Conservation (phyloP, 2,329 filamentous ascomycete species). For the Venturia aucupariae region DNA sequence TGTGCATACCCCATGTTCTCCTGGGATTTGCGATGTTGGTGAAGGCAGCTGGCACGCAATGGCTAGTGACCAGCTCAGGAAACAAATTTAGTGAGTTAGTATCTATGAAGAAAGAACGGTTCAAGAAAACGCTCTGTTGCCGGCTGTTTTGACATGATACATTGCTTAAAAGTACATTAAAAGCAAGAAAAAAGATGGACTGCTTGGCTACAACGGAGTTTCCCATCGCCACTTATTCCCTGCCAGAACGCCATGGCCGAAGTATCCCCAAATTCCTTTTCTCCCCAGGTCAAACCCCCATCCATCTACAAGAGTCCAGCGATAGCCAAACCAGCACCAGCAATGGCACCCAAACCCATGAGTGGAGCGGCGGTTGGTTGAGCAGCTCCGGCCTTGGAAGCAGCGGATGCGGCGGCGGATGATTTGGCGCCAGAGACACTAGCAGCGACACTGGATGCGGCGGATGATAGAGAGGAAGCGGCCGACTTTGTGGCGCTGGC, state of each 20-base stretch:
- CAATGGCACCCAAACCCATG: slow-evolving; percentile 6
- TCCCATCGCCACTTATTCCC: background rate
- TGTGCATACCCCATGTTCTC: too few species aligned
- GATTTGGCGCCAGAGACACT: background rate
- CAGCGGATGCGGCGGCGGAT: background rate
- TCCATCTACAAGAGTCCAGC: background rate
- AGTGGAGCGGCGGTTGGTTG: background rate
- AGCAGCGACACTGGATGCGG: background rate
- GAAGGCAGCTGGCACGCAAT: too few species aligned
- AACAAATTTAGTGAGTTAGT: too few species aligned
- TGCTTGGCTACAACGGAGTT: background rate
- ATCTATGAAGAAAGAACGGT: too few species aligned
- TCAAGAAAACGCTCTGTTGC: background rate
- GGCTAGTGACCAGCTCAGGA: too few species aligned
- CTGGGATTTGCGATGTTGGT: background rate
- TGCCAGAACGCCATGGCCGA: background rate
- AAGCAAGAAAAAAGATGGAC: background rate
- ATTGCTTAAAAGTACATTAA: background rate
- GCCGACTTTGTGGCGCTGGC: background rate
- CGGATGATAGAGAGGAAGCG: background rate
- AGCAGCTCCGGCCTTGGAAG: slow-evolving; percentile 2
- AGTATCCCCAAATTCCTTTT: background rate
- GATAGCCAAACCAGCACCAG: slow-evolving; percentile 1
- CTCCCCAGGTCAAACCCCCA: background rate
- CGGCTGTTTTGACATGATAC: background rate